Evolutionary conservation across 2,329 filamentous ascomycete genomes (phyloP).

Genomic region (Fusarium ambrosium): DNA sequence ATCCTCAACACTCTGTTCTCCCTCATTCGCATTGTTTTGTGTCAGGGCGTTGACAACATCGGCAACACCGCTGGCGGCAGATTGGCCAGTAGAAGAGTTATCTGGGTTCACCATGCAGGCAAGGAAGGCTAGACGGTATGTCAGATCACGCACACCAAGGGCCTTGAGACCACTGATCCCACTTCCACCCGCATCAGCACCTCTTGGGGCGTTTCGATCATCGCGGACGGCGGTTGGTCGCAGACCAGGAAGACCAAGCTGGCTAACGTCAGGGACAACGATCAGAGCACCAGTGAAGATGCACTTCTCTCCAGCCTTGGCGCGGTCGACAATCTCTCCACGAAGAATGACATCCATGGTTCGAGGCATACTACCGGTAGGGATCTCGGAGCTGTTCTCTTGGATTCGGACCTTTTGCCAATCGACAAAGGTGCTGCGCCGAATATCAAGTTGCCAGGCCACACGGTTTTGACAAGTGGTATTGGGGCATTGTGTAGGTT

Average conservation of each 20-base stretch:
- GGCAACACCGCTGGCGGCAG: constrained; percentile 72
- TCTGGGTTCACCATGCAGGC: constrained; percentile 97
- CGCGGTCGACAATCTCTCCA: constrained; percentile 96
- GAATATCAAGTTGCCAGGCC: constrained; percentile 97
- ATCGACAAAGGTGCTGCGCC: constrained; percentile 97
- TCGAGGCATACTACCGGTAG: constrained; percentile 97
- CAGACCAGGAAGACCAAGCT: constrained; percentile 89
- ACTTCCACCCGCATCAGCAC: constrained; percentile 83
- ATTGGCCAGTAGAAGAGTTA: constrained; percentile 82
- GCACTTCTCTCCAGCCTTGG: constrained; percentile 97
- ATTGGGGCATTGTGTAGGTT: constrained; percentile 96
- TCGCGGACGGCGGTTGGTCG: constrained; percentile 88
- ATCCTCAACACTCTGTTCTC: constrained; percentile 80
- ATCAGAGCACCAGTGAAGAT: constrained; percentile 97
- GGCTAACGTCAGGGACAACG: constrained; percentile 96
- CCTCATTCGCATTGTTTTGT: constrained; percentile 70
- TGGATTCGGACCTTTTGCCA: constrained; percentile 99
- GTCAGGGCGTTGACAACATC: constrained; percentile 91
- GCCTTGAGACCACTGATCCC: constrained; percentile 92
- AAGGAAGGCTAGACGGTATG: constrained; percentile 95
- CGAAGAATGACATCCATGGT: constrained; percentile 97
- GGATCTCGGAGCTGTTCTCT: constrained; percentile 98
- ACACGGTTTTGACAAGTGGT: constrained; percentile 86
- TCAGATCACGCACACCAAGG: constrained; percentile 93
- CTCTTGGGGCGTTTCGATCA: constrained; percentile 78